Conservation (phyloP, 352 stramenopile species). For the Blastocystis sp. region DNA sequence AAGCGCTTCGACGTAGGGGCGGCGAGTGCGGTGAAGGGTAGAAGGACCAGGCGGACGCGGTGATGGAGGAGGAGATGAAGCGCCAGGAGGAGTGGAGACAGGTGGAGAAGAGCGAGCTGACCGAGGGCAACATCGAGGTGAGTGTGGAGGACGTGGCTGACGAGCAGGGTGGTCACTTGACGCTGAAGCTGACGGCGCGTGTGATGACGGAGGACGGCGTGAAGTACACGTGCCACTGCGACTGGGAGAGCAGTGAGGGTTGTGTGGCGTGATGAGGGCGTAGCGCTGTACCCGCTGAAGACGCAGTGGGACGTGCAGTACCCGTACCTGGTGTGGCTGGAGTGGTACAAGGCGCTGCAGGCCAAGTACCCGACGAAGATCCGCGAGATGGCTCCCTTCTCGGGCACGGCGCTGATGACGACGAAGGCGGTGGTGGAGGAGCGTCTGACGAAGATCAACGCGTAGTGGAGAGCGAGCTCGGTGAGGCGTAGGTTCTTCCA, state of each 20-base stretch:
- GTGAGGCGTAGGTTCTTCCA: slow-evolving; percentile 55
- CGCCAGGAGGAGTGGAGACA: slow-evolving; percentile 31
- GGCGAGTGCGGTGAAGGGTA: neutral
- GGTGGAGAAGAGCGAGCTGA: slow-evolving; percentile 69
- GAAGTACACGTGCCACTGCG: slow-evolving; percentile 72
- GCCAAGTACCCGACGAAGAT: slow-evolving; percentile 66
- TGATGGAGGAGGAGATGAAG: slow-evolving; percentile 53
- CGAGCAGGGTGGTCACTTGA: slow-evolving; percentile 32
- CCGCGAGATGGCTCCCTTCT: slow-evolving; percentile 49
- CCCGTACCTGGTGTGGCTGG: slow-evolving; percentile 68
- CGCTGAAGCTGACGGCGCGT: slow-evolving; percentile 65
- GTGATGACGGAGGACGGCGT: slow-evolving; percentile 59
- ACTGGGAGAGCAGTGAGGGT: slow-evolving; percentile 43
- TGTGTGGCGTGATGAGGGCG: neutral
- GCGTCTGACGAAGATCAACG: slow-evolving; percentile 72
- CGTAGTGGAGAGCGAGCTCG: neutral
- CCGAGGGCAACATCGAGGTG: slow-evolving; percentile 49
- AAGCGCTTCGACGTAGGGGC: slow-evolving; percentile 37
- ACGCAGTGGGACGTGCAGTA: slow-evolving; percentile 70
- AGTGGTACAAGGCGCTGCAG: slow-evolving; percentile 62
- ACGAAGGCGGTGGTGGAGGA: slow-evolving; percentile 55
- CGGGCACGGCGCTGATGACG: slow-evolving; percentile 68
- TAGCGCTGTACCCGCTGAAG: slow-evolving; percentile 17
- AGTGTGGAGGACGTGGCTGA: slow-evolving; percentile 8
- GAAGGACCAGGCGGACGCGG: neutral